Evolutionary conservation across 495 filamentous ascomycete species (phyloP).

Genomic region (Neurospora tetrasperma): DNA sequence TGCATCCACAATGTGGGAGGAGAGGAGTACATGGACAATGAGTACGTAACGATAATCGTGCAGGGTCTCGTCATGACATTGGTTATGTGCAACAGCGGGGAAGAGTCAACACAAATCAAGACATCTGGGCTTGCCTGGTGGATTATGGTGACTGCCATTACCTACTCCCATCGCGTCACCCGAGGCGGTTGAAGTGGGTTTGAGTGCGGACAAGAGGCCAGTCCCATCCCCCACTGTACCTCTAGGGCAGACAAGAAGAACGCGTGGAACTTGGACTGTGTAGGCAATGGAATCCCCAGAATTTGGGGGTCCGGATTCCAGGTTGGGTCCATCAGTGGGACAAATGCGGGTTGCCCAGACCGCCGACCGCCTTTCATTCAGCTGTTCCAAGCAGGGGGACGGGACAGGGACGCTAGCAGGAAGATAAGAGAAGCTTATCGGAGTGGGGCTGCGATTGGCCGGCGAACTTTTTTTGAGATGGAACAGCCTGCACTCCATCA

Average conservation of each 20-base stretch:
- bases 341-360: conserved; percentile 1
- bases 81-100: neutral
- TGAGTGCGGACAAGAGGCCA: neutral
- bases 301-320: conserved; percentile 2
- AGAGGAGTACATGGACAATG: neutral
- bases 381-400: neutral
- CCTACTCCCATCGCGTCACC: neutral
- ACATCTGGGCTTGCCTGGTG: neutral
- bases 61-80: neutral
- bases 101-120: neutral
- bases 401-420: neutral
- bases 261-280: conserved; percentile 1
- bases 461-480: conserved; percentile 18
- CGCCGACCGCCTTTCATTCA: conserved; percentile 5
- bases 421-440: conserved; percentile 14
- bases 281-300: neutral
- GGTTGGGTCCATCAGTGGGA: neutral
- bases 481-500: neutral
- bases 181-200: neutral
- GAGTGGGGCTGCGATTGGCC: conserved; percentile 7
- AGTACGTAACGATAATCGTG: neutral
- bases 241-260: neutral
- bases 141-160: neutral
- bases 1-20: neutral
- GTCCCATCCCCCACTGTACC: neutral